phyloP scores from a whole-genome alignment of 805 yeast genomes.

The Sugiyamaella valdiviana region DNA sequence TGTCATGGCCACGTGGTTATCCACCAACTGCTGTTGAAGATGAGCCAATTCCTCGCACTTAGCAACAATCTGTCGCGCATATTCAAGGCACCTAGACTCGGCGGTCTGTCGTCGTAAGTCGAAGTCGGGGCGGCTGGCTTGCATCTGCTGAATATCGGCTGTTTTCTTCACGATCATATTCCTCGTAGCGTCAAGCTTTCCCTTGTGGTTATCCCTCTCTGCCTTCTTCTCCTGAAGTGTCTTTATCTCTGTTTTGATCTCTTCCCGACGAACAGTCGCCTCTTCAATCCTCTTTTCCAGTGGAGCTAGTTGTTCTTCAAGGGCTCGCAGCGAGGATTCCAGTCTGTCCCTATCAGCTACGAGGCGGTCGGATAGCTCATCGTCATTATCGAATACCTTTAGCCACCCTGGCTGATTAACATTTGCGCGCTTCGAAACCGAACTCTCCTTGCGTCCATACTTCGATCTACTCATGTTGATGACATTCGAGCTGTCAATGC shows the following conservation, averaged over 20 bases:
- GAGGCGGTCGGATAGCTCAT: background rate
- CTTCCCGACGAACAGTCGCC: constrained; percentile 2
- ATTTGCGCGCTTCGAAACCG: constrained; percentile 1
- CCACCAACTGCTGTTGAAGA: background rate
- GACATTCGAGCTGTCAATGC: constrained; percentile 53
- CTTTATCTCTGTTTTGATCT: constrained; percentile 1
- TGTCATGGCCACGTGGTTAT: background rate
- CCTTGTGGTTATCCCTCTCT: background rate
- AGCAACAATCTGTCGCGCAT: background rate
- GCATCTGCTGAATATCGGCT: constrained; percentile 1
- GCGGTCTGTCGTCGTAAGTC: background rate
- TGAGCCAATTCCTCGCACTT: background rate
- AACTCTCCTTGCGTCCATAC: constrained; percentile 55
- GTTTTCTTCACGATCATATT: background rate
- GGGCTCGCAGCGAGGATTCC: background rate
- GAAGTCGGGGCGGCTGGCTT: background rate
- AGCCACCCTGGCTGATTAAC: constrained; percentile 1
- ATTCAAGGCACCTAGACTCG: background rate
- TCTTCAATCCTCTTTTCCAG: constrained; percentile 3
- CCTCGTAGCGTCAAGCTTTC: background rate
- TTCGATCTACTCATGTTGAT: constrained; percentile 49
- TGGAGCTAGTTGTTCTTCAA: constrained; percentile 1
- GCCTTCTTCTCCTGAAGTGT: background rate
- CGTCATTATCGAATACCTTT: constrained; percentile 5
- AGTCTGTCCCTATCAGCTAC: background rate